Conservation (phyloP, 805 yeast genomes). For the Candida namnaoensis region DNA sequence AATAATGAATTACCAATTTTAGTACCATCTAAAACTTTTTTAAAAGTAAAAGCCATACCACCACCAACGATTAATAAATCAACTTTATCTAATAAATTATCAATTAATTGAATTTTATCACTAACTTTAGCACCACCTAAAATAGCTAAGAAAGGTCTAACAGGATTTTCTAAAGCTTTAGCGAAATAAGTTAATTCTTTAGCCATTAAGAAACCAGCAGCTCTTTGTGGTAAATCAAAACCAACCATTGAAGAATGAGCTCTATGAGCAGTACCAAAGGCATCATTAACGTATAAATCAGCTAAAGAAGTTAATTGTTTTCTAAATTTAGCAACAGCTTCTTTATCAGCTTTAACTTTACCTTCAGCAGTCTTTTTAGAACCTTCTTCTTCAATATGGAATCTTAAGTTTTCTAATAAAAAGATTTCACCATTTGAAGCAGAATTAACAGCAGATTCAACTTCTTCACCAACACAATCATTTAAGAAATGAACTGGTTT, state of each 20-base stretch:
- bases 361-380: conserved; percentile 86
- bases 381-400: conserved; percentile 97
- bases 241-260: conserved; percentile 99
- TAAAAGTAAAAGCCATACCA: conserved; percentile 99
- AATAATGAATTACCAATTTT: conserved; percentile 86
- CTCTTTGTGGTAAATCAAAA: conserved; percentile 88
- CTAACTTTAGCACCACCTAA: conserved; percentile 99
- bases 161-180: conserved; percentile 97
- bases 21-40: conserved; percentile 81
- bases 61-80: conserved; percentile 94
- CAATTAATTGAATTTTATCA: conserved; percentile 97
- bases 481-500: conserved; percentile 70
- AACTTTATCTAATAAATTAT: conserved; percentile 94
- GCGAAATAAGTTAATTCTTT: conserved; percentile 97
- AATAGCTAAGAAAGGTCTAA: conserved; percentile 96
- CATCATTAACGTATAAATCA: conserved; percentile 96
- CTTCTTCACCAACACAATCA: conserved; percentile 92
- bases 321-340: conserved; percentile 82
- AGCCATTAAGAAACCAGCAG: conserved; percentile 97
- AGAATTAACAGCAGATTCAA: conserved; percentile 66
- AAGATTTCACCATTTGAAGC: conserved; percentile 77
- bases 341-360: conserved; percentile 88
- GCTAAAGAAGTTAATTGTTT: conserved; percentile 83
- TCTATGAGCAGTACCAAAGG: conserved; percentile 99
- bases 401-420: conserved; percentile 94